Conservation (phyloP, 176 grass and related monocot species). For the Oryza glumipatula region DNA sequence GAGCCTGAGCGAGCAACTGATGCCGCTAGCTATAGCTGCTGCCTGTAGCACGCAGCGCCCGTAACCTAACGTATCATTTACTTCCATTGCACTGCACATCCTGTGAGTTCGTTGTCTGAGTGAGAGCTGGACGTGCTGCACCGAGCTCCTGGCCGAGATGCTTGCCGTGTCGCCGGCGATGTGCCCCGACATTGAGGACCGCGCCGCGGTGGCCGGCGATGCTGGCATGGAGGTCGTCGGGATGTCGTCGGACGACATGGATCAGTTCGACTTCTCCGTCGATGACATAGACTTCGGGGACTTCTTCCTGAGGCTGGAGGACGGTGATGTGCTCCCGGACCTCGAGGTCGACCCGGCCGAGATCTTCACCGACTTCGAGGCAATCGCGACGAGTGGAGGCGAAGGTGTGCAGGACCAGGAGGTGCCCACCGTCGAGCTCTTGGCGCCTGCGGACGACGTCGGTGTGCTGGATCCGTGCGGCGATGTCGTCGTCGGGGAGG, state of each 20-base stretch:
- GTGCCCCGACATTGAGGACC: conserved; percentile 35
- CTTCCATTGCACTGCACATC: conserved; percentile 11
- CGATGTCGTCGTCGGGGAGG: no score
- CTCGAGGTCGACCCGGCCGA: conserved; percentile 81
- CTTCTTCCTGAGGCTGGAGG: conserved; percentile 74
- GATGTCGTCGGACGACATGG: conserved; percentile 30
- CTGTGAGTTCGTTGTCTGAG: no score
- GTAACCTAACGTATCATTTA: conserved; percentile 21
- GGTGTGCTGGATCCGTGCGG: not conserved
- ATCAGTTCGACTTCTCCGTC: conserved; percentile 62
- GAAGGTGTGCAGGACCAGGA: conserved; percentile 36
- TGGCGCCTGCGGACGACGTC: not conserved
- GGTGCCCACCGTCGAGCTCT: conserved; percentile 28
- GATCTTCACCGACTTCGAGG: conserved; percentile 60
- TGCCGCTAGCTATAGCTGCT: not conserved
- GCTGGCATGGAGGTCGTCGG: conserved; percentile 1
- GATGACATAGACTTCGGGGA: conserved; percentile 90
- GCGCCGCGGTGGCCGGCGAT: not conserved
- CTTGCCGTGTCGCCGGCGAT: conserved; percentile 54
- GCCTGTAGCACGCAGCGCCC: not conserved
- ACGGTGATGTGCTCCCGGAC: conserved; percentile 67
- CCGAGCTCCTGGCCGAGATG: conserved; percentile 34
- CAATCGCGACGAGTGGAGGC: not conserved
- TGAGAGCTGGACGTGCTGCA: not conserved
- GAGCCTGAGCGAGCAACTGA: not conserved